These are phyloP conservation scores for Nepenthes alata DNA, from an alignment of 179 eudicot species.

Conservation along the genomic window DNA sequence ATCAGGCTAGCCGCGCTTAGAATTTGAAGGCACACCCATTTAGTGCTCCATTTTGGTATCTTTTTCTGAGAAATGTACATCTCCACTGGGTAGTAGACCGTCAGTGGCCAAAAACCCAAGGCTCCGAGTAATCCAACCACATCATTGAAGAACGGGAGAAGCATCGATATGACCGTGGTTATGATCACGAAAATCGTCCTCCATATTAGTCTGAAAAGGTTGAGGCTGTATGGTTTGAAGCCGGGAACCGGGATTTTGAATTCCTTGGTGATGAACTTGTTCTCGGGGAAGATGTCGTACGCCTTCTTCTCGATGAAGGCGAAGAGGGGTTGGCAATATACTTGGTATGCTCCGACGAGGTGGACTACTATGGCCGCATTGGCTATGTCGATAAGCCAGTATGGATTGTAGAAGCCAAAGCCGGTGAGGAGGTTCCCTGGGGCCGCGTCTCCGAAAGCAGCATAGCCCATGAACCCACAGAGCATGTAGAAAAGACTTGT, in stretches of 20 bases:
- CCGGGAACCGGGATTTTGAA: conserved; percentile 18
- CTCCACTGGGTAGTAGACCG: conserved; percentile 44
- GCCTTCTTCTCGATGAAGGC: conserved; percentile 29
- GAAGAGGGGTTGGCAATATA: conserved; percentile 32
- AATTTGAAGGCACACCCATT: conserved; percentile 32
- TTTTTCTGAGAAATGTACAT: conserved; percentile 43
- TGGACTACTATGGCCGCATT: conserved; percentile 36
- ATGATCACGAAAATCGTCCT: conserved; percentile 30
- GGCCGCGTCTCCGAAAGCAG: conserved; percentile 35
- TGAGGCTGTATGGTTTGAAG: conserved; percentile 14
- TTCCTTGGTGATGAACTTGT: conserved; percentile 25
- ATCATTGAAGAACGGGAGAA: conserved; percentile 46
- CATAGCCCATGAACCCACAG: conserved; percentile 37
- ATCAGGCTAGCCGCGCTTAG: conserved; percentile 35
- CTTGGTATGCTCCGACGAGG: conserved; percentile 39
- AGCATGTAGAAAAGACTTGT: conserved; percentile 38
- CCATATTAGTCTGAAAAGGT: conserved; percentile 29
- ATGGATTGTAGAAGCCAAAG: conserved; percentile 34
- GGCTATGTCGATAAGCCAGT: conserved; percentile 40
- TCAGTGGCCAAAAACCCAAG: conserved; percentile 46
- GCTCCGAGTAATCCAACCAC: conserved; percentile 50
- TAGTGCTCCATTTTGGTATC: conserved; percentile 29
- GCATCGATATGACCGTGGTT: conserved; percentile 37
- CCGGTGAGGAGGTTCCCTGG: conserved; percentile 41
- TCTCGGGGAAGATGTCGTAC: conserved; percentile 17